Conservation (phyloP, 2,329 filamentous ascomycete genomes). For the Colletotrichum plurivorum region DNA sequence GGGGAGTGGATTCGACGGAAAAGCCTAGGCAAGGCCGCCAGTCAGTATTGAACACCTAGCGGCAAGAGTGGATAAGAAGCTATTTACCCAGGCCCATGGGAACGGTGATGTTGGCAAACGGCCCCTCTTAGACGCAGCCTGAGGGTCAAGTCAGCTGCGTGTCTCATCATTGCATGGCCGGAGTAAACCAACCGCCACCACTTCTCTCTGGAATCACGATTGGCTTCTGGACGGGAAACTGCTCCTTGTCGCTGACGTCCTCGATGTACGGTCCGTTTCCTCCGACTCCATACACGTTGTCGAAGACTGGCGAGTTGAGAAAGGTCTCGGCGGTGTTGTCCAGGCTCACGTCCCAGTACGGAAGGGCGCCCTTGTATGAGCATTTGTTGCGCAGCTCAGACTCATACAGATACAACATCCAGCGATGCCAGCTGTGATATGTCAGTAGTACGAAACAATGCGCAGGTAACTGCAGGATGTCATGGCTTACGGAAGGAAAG, state of each 20-base stretch:
- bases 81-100: conserved; percentile 17
- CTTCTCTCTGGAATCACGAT: conserved; percentile 8
- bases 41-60: too few species aligned
- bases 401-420: conserved; percentile 43
- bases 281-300: conserved; percentile 32
- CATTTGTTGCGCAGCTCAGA: conserved; percentile 43
- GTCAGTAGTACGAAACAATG: not conserved
- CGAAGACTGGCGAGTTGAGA: conserved; percentile 39
- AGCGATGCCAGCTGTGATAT: conserved; percentile 15
- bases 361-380: conserved; percentile 43
- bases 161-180: rapidly evolving
- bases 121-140: conserved; percentile 29
- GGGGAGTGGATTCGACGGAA: not conserved
- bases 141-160: not conserved
- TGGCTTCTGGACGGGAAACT: conserved; percentile 19
- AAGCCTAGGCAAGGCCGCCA: not conserved
- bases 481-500: conserved; percentile 10
- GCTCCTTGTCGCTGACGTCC: conserved; percentile 18
- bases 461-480: too few species aligned
- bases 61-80: rapidly evolving
- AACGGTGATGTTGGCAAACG: conserved; percentile 17
- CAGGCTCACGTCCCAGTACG: conserved; percentile 44
- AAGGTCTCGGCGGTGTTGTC: conserved; percentile 31
- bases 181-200: not conserved
- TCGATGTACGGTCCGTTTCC: conserved; percentile 36